Evolutionary conservation across 768 basidiomycete genomes (phyloP).

Genomic region (Flagelloscypha sp.): DNA sequence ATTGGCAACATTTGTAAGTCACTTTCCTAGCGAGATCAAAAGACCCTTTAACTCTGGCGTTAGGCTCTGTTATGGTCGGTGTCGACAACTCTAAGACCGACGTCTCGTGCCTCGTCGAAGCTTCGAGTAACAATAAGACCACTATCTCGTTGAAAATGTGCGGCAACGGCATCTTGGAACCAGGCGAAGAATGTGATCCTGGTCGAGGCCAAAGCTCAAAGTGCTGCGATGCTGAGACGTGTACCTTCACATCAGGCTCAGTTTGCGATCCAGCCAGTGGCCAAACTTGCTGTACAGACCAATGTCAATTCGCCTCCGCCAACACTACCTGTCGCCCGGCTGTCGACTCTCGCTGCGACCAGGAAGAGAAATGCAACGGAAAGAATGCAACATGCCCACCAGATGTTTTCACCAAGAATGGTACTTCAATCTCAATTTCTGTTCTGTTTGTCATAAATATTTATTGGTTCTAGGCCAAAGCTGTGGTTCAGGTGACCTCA

Average conservation of each 20-base stretch:
- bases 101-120: constrained; percentile 61
- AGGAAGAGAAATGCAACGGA: constrained; percentile 67
- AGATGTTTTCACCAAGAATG: constrained; percentile 55
- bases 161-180: constrained; percentile 77
- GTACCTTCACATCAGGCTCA: constrained; percentile 65
- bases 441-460: constrained; percentile 5
- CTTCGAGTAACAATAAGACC: constrained; percentile 30
- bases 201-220: constrained; percentile 47
- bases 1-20: constrained; percentile 77
- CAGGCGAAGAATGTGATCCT: constrained; percentile 85
- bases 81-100: constrained; percentile 35
- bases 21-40: constrained; percentile 3
- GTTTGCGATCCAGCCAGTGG: constrained; percentile 74
- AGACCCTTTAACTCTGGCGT: neutral
- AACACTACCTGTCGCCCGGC: constrained; percentile 66
- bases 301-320: constrained; percentile 62
- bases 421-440: constrained; percentile 29
- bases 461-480: constrained; percentile 38
- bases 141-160: constrained; percentile 65
- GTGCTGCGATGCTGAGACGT: constrained; percentile 70
- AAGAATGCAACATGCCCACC: constrained; percentile 63
- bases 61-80: constrained; percentile 61
- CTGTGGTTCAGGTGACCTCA: constrained; percentile 56
- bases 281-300: constrained; percentile 62
- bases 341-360: constrained; percentile 61